Conservation (phyloP, 192 early-diverging fungal species). For the Podila epicladia region DNA sequence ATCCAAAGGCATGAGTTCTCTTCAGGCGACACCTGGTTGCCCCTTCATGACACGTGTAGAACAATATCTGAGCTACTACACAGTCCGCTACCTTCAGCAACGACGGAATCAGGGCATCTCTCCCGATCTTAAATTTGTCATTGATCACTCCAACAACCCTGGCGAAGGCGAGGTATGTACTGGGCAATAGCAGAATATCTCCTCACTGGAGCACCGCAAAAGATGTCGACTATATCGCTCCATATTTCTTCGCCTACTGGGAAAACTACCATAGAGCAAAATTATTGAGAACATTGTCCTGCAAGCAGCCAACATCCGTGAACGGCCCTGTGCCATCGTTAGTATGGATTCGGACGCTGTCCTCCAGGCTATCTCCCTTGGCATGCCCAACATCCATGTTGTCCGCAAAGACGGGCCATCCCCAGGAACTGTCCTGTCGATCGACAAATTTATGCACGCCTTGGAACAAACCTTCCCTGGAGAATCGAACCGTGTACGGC, state of each 20-base stretch:
- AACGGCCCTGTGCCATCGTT: constrained; percentile 43
- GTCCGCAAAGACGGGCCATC: constrained; percentile 28
- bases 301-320: constrained; percentile 36
- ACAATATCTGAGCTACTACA: constrained; percentile 46
- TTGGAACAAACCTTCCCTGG: constrained; percentile 38
- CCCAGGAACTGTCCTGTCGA: constrained; percentile 21
- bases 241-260: not conserved
- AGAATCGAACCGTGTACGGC: constrained; percentile 21
- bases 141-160: constrained; percentile 49
- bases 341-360: constrained; percentile 52
- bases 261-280: constrained; percentile 26
- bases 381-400: constrained; percentile 45
- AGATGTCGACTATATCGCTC: not conserved
- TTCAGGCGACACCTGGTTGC: constrained; percentile 49
- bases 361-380: constrained; percentile 37
- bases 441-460: constrained; percentile 33
- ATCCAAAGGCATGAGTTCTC: constrained; percentile 28
- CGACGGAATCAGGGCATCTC: constrained; percentile 29
- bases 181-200: not conserved
- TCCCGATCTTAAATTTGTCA: constrained; percentile 51
- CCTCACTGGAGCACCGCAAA: not conserved
- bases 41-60: constrained; percentile 50
- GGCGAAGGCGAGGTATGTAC: constrained; percentile 51
- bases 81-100: constrained; percentile 43
- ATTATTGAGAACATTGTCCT: constrained; percentile 50